Evolutionary conservation across 2,329 filamentous ascomycete genomes (phyloP), one percentile per base, ranked within the genome.

Genomic region (Pyrenochaeta sp.): DNA sequence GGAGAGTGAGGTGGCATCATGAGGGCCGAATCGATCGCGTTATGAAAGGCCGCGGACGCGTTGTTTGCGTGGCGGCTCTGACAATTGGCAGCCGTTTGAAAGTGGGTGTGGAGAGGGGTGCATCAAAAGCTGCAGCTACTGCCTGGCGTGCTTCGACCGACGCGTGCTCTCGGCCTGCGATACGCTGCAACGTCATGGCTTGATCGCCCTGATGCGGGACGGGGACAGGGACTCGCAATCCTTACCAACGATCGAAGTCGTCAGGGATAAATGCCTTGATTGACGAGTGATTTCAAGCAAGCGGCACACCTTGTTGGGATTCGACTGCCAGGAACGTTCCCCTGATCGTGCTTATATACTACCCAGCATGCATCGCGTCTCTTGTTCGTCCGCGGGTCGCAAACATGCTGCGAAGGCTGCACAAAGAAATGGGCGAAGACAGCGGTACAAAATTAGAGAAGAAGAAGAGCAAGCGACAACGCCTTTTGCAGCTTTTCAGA

Each of bases 401-500:
- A 51, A 68, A 62, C 56, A 72, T 71, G 66, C 58, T 75, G 56
- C 64, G 66, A 60, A 66, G 61, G 54, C 54, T 67, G 40, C 64
- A 65, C 54, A 59, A 46, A 43, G 58, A 67, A 36, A 51, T 63
- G 49, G 55, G 52, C 46, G 56, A 67, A 41, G 58, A 56, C 23
- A 57, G 55, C 37, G 54, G 56, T 21, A 55, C 50, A 41, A 69
- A 66, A 45, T 51, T 59, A n/a, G 59, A 61, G 41, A 60, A 56
- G 49, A 69, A 64, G 60, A 61, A 56, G 49, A 69, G 66, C 43
- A 74, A 71, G 62, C 59, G 72, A 31, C 63, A 75, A 58, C 50
- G 62, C 35, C 57, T 75, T 33, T 45, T 62, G 14, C 66, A 68
- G 32, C 72, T 75, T 67, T 70, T 74, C 56, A 66, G 54, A 17